Percentiles rank a stretch among this genome's conserved stretches.
Evolutionary conservation across 192 early-diverging fungal genomes (phyloP).

Genomic region (Coemansia sp.): DNA sequence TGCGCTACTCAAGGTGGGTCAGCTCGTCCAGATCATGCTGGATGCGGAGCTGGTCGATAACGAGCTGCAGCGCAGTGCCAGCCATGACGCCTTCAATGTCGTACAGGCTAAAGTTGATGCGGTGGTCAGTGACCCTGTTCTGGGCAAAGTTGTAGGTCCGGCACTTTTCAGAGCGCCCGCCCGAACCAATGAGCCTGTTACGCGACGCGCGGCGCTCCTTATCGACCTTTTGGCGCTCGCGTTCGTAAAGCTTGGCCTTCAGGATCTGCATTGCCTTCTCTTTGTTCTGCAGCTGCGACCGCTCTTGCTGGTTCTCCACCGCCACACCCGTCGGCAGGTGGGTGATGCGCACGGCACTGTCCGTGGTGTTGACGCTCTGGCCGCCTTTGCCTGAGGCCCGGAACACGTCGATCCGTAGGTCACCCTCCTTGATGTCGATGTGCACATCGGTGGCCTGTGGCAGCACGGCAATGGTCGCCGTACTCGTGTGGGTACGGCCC

Average conservation of each 20-base stretch:
- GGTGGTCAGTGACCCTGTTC: slow-evolving; percentile 76
- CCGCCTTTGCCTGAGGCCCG: slow-evolving; percentile 79
- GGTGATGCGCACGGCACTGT: slow-evolving; percentile 87
- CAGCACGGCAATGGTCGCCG: slow-evolving; percentile 72
- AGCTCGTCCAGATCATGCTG: slow-evolving; percentile 50
- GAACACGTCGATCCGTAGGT: slow-evolving; percentile 67
- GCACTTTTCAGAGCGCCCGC: slow-evolving; percentile 75
- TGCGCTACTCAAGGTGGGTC: slow-evolving; percentile 12
- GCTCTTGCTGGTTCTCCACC: slow-evolving; percentile 82
- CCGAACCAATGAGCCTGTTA: slow-evolving; percentile 61
- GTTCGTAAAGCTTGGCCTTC: slow-evolving; percentile 68
- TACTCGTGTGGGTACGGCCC: slow-evolving; percentile 74
- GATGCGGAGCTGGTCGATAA: slow-evolving; percentile 48
- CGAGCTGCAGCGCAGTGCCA: slow-evolving; percentile 41
- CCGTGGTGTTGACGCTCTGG: slow-evolving; percentile 94
- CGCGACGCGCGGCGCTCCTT: slow-evolving; percentile 55
- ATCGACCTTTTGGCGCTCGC: slow-evolving; percentile 56
- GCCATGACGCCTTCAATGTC: slow-evolving; percentile 62
- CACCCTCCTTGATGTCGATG: slow-evolving; percentile 59
- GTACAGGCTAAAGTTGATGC: slow-evolving; percentile 66
- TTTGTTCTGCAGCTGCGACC: slow-evolving; percentile 91
- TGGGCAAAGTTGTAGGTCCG: slow-evolving; percentile 79
- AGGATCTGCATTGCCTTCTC: slow-evolving; percentile 82
- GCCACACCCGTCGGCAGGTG: slow-evolving; percentile 88
- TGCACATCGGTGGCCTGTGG: slow-evolving; percentile 68